A percentile compares a stretch with the other conserved stretches of the same genome.
These are phyloP conservation scores for Myxozyma mucilagina DNA, from an alignment of 805 yeast species.

Conservation along the genomic window DNA sequence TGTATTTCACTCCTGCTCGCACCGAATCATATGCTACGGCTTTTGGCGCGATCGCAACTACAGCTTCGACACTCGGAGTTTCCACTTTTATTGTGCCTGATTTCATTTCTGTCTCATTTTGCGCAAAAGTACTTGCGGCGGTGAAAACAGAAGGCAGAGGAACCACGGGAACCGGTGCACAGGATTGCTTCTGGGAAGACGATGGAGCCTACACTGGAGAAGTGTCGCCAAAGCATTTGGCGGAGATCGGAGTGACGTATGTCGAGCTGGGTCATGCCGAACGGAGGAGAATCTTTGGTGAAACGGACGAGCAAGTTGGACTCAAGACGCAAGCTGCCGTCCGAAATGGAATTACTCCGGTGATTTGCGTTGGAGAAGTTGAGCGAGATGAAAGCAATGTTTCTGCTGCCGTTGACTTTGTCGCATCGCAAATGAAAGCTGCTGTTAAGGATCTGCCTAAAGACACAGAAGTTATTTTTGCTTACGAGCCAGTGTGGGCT, in stretches of 20 bases:
- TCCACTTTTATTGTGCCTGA: conserved; percentile 36
- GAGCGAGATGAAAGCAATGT: conserved; percentile 9
- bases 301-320: conserved; percentile 35
- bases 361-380: conserved; percentile 37
- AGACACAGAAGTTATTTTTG: conserved; percentile 30
- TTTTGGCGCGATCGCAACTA: conserved; percentile 18
- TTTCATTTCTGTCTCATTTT: conserved; percentile 30
- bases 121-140: background rate
- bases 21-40: conserved; percentile 28
- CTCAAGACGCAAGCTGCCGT: conserved; percentile 33
- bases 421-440: conserved; percentile 29
- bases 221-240: conserved; percentile 34
- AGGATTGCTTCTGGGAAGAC: conserved; percentile 36
- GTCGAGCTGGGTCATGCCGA: conserved; percentile 40
- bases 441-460: conserved; percentile 13
- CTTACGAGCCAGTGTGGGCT: conserved; percentile 41
- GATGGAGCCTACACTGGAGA: conserved; percentile 39
- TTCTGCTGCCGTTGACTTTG: conserved; percentile 29
- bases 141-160: background rate
- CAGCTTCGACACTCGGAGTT: conserved; percentile 17
- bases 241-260: conserved; percentile 32
- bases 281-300: conserved; percentile 35
- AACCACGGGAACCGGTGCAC: conserved; percentile 34
- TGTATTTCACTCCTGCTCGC: conserved; percentile 33
- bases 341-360: conserved; percentile 33